Evolutionary conservation across 2,329 filamentous ascomycete genomes (phyloP), one percentile per base, ranked within the genome.

Genomic region (Aspergillus transmontanensis): DNA sequence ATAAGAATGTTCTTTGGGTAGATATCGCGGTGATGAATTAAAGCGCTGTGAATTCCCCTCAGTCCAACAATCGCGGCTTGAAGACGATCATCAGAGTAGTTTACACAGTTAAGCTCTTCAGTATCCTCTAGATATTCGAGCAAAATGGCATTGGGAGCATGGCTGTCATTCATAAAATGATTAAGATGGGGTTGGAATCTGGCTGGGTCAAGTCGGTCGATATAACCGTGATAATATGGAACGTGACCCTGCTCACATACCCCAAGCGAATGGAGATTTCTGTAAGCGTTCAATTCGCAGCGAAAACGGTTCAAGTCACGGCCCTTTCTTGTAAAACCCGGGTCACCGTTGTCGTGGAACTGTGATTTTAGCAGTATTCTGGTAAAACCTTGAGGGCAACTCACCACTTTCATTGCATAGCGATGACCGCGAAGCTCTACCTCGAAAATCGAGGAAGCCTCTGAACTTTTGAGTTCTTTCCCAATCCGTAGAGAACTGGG

Each of bases 291-390:
- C 10, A 61, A 36, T 23, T 69, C 65, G 50, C 64, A 66, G 59
- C 68, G 65, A 56, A 64, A 68, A 2, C 64, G 61, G n/a, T 69
- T 68, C 32, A 71, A 36, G 30, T 68, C 66, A n/a, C 68, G 66
- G 12, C 64, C 63, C 11, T 63, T 67, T n/a, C 61, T 26, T 1
- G 56, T 58, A 39, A 54, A 62, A n/a, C 65, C 69, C 12, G 63
- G 62, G 36, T 71, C 65, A 16, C 65, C 60, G 45, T 69, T 69
- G 39, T 69, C 62, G 45, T 69, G 66, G 32, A 61, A 64, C 34
- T 36, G 12, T 14, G 2, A 6, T 16, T 6, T 36, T 16, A 16
- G 34, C 12, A 14, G 12, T 14, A 36, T 36, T 16, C 4, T 14
- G 34, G 12, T 6, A 14, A 36, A 14, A 6, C 0, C 11, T 14